phyloP scores from a whole-genome alignment of 345 rosid genomes.

The Geranium brycei region DNA sequence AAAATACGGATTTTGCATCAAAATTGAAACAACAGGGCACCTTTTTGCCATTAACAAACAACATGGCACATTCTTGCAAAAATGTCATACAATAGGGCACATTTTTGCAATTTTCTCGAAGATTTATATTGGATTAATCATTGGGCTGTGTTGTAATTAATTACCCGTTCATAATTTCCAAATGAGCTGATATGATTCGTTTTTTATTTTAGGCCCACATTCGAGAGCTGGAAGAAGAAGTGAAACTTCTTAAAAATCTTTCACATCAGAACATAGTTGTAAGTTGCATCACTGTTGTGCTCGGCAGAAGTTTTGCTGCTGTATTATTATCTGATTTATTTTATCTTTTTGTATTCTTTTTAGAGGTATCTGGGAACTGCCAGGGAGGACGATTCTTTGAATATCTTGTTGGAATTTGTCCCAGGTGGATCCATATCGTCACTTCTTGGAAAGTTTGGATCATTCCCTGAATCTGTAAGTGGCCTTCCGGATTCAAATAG shows the following conservation, averaged over 20 bases:
- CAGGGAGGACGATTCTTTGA: constrained; percentile 57
- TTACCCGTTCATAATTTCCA: background rate
- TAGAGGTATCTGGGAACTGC: constrained; percentile 79
- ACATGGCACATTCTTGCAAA: no score
- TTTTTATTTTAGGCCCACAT: constrained; percentile 38
- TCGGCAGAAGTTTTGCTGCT: background rate
- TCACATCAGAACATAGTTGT: constrained; percentile 77
- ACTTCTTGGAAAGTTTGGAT: constrained; percentile 64
- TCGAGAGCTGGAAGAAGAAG: constrained; percentile 82
- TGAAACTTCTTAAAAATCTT: constrained; percentile 68
- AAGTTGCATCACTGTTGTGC: constrained; percentile 18
- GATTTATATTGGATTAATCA: background rate
- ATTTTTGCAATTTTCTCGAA: no score
- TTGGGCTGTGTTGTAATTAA: background rate
- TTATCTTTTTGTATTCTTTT: constrained; percentile 1
- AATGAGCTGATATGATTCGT: background rate
- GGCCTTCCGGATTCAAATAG: constrained; percentile 4
- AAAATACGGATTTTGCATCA: no score
- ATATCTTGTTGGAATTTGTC: constrained; percentile 68
- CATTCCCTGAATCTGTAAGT: constrained; percentile 77
- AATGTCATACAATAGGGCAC: no score
- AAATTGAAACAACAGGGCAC: no score
- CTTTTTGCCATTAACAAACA: no score
- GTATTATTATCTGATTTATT: background rate
- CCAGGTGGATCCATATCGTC: constrained; percentile 86